Base-by-base conservation (phyloP, 176 grass and related monocot genomes). In the Carex cristatella region DNA sequence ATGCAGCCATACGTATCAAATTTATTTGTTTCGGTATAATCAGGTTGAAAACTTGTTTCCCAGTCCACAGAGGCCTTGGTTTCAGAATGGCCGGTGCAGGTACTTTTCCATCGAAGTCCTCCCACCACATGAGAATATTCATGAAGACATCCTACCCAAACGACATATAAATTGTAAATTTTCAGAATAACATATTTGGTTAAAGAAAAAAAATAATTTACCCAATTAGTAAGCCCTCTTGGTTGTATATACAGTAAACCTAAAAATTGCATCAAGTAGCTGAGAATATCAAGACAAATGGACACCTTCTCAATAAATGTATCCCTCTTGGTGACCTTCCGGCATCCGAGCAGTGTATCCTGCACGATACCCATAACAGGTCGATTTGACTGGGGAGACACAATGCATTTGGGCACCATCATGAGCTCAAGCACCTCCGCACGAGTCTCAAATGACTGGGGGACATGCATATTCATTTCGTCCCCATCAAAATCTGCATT, bases 391-490 rank as follows among this genome's bases (percentile, higher is more conserved):
- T 98, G 95, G 40, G 95, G 95, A 58, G 95, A 98, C 0, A 98
- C 95, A 13, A 98, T 98, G 44, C 93, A 98, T 91, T 98, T 98
- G n/a, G 95, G 95, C 65, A 98, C 95, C 93, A 98, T 98, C 95
- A 98, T 98, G 75, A 98, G 83, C 74, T 98, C 95, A 49, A 98
- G 69, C 61, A 98, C 95, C 90, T 98, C 95, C 55, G 95, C 89
- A 79, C 95, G 91, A n/a, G 95, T 93, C 90, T 98, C 95, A 86
- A 98, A 98, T 12, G 95, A 95, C 82, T 95, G 93, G 1, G 95
- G 95, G 56, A 98, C 93, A 90, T 98, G 95, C 95, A 98, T 98
- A 85, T 98, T 98, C 95, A 98, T 98, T 87, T 98, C 95, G 86
- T 98, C 95, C 51, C 95, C 95, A 3, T 98, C 95, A 85, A 98